These are phyloP conservation scores for Saccharum spontaneum DNA, from an alignment of 176 grass and related monocot species.

Conservation along the genomic window DNA sequence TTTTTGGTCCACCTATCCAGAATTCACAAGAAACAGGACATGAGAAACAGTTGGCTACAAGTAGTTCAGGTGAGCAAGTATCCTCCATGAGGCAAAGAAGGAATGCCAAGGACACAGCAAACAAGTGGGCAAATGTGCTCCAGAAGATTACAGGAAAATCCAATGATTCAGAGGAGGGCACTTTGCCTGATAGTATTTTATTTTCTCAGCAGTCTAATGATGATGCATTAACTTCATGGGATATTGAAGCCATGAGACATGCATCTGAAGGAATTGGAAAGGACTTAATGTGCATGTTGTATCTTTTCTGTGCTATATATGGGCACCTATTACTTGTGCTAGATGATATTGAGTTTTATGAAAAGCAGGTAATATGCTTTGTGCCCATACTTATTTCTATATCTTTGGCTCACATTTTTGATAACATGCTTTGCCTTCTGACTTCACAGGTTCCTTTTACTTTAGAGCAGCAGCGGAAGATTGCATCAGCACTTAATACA, in stretches of 20 bases:
- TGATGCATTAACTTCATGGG: slow-evolving; percentile 67
- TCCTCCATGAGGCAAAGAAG: slow-evolving; percentile 62
- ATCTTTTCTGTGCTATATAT: slow-evolving; percentile 94
- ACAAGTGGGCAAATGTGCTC: slow-evolving; percentile 87
- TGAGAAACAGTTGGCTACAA: slow-evolving; percentile 39
- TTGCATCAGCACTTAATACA: slow-evolving; percentile 83
- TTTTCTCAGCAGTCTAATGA: slow-evolving; percentile 43
- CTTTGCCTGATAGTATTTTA: slow-evolving; percentile 42
- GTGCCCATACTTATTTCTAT: background rate
- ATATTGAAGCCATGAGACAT: slow-evolving; percentile 81
- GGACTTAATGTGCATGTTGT: slow-evolving; percentile 55
- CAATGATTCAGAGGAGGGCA: slow-evolving; percentile 42
- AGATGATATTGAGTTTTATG: slow-evolving; percentile 98
- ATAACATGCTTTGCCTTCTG: slow-evolving; percentile 12
- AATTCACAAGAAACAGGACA: slow-evolving; percentile 44
- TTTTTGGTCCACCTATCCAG: slow-evolving; percentile 44
- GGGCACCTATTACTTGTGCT: slow-evolving; percentile 88
- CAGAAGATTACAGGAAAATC: slow-evolving; percentile 89
- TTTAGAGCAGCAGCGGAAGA: slow-evolving; percentile 77
- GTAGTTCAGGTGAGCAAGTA: slow-evolving; percentile 48
- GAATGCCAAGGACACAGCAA: slow-evolving; percentile 67
- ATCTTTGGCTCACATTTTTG: background rate
- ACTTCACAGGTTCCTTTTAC: slow-evolving; percentile 74
- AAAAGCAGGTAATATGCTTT: slow-evolving; percentile 67
- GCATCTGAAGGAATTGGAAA: slow-evolving; percentile 59